These are phyloP conservation scores for Mychonastes homosphaera DNA, from an alignment of 139 green algal species.

Conservation along the genomic window DNA sequence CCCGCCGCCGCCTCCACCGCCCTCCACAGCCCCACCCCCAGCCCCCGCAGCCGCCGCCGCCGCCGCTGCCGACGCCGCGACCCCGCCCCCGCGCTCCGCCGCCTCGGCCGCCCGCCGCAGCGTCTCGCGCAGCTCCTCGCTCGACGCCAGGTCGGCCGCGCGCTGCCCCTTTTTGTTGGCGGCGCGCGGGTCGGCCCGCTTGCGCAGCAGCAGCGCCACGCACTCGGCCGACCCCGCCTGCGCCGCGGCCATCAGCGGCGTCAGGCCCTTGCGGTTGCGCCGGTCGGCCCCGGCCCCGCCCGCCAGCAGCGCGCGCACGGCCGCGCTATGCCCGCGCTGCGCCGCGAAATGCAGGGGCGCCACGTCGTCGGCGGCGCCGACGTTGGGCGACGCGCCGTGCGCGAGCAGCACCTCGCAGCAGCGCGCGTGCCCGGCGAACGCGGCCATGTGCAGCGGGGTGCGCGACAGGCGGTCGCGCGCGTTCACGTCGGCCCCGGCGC, in stretches of 20 bases:
- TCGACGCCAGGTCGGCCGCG: slow-evolving; percentile 31
- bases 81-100: slow-evolving; percentile 1
- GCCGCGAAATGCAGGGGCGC: slow-evolving; percentile 66
- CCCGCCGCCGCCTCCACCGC: neutral
- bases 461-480: slow-evolving; percentile 36
- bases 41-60: slow-evolving; percentile 1
- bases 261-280: slow-evolving; percentile 57
- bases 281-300: slow-evolving; percentile 50
- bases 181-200: slow-evolving; percentile 42
- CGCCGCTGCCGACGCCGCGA: neutral
- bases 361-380: slow-evolving; percentile 53
- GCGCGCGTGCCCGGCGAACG: slow-evolving; percentile 59
- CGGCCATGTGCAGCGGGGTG: slow-evolving; percentile 61
- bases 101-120: slow-evolving; percentile 8
- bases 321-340: slow-evolving; percentile 48
- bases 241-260: slow-evolving; percentile 49
- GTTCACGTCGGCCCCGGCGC: slow-evolving; percentile 24
- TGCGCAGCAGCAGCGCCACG: slow-evolving; percentile 50
- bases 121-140: slow-evolving; percentile 12
- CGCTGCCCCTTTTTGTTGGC: slow-evolving; percentile 39
- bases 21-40: neutral
- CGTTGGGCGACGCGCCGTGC: slow-evolving; percentile 22
- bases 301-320: slow-evolving; percentile 32
- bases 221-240: slow-evolving; percentile 36
- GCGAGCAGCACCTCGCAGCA: slow-evolving; percentile 56